Percentiles rank a stretch among this genome's conserved stretches.
phyloP scores from a whole-genome alignment of 192 early-diverging fungal genomes.

The Coemansia sp. region DNA sequence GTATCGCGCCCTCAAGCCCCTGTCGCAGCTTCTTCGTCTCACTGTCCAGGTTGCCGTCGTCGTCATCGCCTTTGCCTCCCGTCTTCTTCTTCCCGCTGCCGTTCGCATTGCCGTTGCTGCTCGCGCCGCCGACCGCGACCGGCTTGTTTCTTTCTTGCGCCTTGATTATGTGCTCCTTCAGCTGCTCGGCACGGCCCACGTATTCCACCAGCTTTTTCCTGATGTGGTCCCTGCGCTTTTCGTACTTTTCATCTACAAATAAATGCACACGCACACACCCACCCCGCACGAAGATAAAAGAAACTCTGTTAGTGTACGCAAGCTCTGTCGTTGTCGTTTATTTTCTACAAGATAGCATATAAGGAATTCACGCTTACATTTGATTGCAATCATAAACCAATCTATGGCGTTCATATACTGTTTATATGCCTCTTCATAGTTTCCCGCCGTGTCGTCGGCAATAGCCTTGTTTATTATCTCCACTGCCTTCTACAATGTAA shows the following conservation, averaged over 20 bases:
- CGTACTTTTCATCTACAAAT: slow-evolving; percentile 84
- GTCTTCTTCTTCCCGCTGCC: slow-evolving; percentile 52
- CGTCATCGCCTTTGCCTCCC: slow-evolving; percentile 37
- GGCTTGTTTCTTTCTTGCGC: slow-evolving; percentile 65
- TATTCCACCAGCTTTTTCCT: slow-evolving; percentile 92
- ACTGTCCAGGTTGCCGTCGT: slow-evolving; percentile 65
- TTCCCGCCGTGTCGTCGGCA: slow-evolving; percentile 84
- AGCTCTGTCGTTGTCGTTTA: too few relatives aligned
- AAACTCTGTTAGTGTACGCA: too few relatives aligned
- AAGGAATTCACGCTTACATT: slow-evolving; percentile 60
- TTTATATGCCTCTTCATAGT: slow-evolving; percentile 90
- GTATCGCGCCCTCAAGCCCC: slow-evolving; percentile 74
- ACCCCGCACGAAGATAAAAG: too few relatives aligned
- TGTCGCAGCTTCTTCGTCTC: slow-evolving; percentile 78
- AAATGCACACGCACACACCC: too few relatives aligned
- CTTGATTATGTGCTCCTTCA: slow-evolving; percentile 83
- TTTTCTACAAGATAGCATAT: too few relatives aligned
- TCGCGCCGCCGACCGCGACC: slow-evolving; percentile 60
- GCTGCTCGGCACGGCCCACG: slow-evolving; percentile 87
- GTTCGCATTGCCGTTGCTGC: slow-evolving; percentile 19
- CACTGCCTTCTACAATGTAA: slow-evolving; percentile 84
- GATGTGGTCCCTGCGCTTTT: slow-evolving; percentile 77
- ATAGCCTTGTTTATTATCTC: slow-evolving; percentile 92
- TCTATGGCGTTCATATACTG: slow-evolving; percentile 89
- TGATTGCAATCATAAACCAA: slow-evolving; percentile 91